A percentile compares a stretch with the other conserved stretches of the same genome.
Conservation (phyloP, 305 asterid genomes). For the Ajuga reptans region DNA sequence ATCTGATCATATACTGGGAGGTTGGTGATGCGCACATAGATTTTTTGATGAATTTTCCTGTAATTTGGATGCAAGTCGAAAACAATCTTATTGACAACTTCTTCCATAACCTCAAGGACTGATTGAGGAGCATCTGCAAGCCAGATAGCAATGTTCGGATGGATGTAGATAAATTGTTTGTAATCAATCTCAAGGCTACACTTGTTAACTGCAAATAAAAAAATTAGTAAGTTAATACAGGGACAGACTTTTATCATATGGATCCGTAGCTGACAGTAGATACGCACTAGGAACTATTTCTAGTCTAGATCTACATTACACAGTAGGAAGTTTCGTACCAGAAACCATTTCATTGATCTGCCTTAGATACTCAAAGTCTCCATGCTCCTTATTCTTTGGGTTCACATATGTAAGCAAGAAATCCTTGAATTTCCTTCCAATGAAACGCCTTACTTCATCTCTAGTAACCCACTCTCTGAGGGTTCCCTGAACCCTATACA, state of each 20-base stretch:
- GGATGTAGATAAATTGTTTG: slow-evolving; percentile 74
- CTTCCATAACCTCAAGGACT: slow-evolving; percentile 98
- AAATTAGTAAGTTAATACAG: slow-evolving; percentile 18
- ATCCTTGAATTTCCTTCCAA: slow-evolving; percentile 81
- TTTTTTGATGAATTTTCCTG: slow-evolving; percentile 75
- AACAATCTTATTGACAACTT: slow-evolving; percentile 82
- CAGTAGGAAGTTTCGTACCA: slow-evolving; percentile 34
- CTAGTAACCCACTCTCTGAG: slow-evolving; percentile 92
- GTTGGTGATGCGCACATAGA: slow-evolving; percentile 78
- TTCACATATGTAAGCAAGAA: slow-evolving; percentile 81
- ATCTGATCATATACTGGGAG: slow-evolving; percentile 95
- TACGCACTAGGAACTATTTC: slow-evolving; percentile 12
- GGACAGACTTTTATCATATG: background rate
- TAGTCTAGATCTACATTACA: background rate
- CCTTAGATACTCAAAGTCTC: slow-evolving; percentile 77
- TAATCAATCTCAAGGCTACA: slow-evolving; percentile 81
- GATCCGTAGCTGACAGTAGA: background rate
- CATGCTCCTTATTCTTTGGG: slow-evolving; percentile 65
- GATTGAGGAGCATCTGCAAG: slow-evolving; percentile 96
- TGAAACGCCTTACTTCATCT: slow-evolving; percentile 93
- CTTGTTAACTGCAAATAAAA: slow-evolving; percentile 16
- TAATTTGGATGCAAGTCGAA: slow-evolving; percentile 80
- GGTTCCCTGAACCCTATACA: slow-evolving; percentile 83
- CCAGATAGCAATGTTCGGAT: slow-evolving; percentile 97
- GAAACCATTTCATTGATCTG: slow-evolving; percentile 97